Evolutionary conservation across 371 early-diverging fungal species (phyloP), one percentile per base, ranked within the genome.

Genomic region (Actinomortierella wolfii): DNA sequence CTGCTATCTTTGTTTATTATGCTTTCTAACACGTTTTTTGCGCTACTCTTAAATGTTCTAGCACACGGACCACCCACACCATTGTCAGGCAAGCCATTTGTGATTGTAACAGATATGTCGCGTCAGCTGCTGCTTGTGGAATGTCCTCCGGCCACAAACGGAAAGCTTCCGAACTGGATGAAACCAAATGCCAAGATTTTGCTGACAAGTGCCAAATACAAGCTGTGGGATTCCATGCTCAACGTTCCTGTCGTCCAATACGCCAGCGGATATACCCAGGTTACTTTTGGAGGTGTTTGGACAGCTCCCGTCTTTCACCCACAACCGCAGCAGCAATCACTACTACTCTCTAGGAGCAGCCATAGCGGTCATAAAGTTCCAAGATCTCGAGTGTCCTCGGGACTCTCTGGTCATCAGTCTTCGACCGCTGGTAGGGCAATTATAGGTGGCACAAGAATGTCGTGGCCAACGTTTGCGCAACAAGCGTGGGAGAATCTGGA

Each of bases 71-170:
- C 21, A 1, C 24, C 47, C 2, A 8, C 2, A 21, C 20, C 47
- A 18, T 18, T 21, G 21, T 47, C 34, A 11, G 47, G 47, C 8
- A 47, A 24, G 24, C 8, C 47, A 24, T 73, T 58, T 23, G 40
- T 67, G 20, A 52, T 67, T 13, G 74, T 55, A 3, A 60, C 74
- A 13, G 74, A 73, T 50, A 15, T 54, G 0, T 59, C 74, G 3
- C 51, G 43, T n/a, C 53, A 56, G 9, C 45, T 73, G 2, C 7
- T 73, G 9, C 51, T 73, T 24, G 55, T 73, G 1, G 74, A 73
- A 20, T 57, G 63, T 45, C 74, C 67, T 23, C 34, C 62, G 0
- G 52, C 67, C 0, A 17, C 26, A 6, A 26, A 45, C 17, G 21
- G 45, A 17, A 45, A 21, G 17, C 6, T 45, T 8, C 21, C 51